A percentile compares a stretch with the other conserved stretches of the same genome.
These are phyloP conservation scores for Boeremia exigua DNA, from an alignment of 2,329 filamentous ascomycete genomes.

Conservation along the genomic window DNA sequence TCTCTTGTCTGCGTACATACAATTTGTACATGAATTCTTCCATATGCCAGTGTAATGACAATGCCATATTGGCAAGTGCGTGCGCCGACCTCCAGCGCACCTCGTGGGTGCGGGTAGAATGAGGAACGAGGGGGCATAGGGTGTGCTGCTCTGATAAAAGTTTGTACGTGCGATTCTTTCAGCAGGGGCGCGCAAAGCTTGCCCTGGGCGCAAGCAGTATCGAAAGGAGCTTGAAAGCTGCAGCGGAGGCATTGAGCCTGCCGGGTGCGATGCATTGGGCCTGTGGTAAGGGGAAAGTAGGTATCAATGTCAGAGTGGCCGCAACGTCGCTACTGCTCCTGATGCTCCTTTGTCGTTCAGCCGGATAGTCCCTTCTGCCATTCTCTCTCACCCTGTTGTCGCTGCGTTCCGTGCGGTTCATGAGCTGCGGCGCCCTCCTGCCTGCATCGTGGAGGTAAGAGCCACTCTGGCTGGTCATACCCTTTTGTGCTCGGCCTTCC, in stretches of 20 bases:
- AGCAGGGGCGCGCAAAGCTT: background rate
- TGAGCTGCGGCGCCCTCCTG: background rate
- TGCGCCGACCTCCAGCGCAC: background rate
- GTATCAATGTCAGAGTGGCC: conserved; percentile 6
- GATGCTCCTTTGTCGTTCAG: background rate
- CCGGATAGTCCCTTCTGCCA: background rate
- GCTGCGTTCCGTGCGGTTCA: background rate
- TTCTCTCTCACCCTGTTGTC: background rate
- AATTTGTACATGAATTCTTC: conserved; percentile 9
- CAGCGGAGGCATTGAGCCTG: background rate
- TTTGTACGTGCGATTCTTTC: background rate
- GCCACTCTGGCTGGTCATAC: background rate
- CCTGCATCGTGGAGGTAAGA: conserved; percentile 3
- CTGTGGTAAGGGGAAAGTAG: conserved; percentile 5
- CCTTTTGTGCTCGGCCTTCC: background rate
- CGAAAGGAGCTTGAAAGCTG: background rate
- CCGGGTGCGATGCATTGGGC: background rate
- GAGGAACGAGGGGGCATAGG: background rate
- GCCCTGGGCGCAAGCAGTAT: background rate
- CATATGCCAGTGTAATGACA: conserved; percentile 3
- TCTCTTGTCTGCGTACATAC: conserved; percentile 12
- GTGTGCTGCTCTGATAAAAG: background rate
- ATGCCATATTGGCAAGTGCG: conserved; percentile 9
- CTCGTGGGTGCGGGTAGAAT: background rate
- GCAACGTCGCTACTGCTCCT: background rate